Evolutionary conservation across 495 filamentous ascomycete species (phyloP).

Genomic region (Lasiosphaeris hirsuta): DNA sequence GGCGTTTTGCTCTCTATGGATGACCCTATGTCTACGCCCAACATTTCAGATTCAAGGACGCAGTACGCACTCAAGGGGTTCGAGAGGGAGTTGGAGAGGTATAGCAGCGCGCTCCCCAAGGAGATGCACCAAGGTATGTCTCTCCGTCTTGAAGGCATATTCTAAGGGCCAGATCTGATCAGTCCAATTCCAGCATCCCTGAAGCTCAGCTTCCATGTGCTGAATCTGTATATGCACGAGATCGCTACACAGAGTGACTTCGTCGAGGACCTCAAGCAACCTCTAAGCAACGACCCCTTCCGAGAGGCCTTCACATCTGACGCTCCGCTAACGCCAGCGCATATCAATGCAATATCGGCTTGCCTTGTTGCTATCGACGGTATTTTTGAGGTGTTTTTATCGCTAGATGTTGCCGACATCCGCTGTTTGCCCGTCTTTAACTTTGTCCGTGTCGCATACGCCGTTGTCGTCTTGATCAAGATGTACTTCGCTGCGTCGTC

Average conservation of each 20-base stretch:
- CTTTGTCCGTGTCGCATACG: slow-evolving; percentile 73
- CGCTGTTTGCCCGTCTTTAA: slow-evolving; percentile 71
- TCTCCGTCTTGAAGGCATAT: neutral
- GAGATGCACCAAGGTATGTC: slow-evolving; percentile 47
- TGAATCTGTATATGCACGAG: slow-evolving; percentile 83
- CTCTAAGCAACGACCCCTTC: slow-evolving; percentile 39
- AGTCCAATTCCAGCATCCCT: slow-evolving; percentile 46
- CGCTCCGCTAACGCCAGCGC: slow-evolving; percentile 53
- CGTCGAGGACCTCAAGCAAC: slow-evolving; percentile 55
- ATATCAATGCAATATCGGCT: slow-evolving; percentile 68
- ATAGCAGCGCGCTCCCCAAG: slow-evolving; percentile 52
- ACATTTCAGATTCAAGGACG: slow-evolving; percentile 70
- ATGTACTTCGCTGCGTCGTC: slow-evolving; percentile 74
- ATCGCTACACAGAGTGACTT: slow-evolving; percentile 74
- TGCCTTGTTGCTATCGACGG: slow-evolving; percentile 71
- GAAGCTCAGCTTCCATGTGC: slow-evolving; percentile 57
- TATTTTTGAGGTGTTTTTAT: slow-evolving; percentile 66
- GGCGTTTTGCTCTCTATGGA: slow-evolving; percentile 73
- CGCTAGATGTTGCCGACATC: slow-evolving; percentile 58
- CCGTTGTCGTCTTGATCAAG: slow-evolving; percentile 83
- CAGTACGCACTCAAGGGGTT: slow-evolving; percentile 73
- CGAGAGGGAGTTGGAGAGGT: slow-evolving; percentile 69
- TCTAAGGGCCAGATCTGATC: neutral
- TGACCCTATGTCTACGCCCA: slow-evolving; percentile 58
- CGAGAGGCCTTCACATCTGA: slow-evolving; percentile 38